Evolutionary conservation across 2,329 filamentous ascomycete genomes (phyloP).

Genomic region (Fusarium nurragi): DNA sequence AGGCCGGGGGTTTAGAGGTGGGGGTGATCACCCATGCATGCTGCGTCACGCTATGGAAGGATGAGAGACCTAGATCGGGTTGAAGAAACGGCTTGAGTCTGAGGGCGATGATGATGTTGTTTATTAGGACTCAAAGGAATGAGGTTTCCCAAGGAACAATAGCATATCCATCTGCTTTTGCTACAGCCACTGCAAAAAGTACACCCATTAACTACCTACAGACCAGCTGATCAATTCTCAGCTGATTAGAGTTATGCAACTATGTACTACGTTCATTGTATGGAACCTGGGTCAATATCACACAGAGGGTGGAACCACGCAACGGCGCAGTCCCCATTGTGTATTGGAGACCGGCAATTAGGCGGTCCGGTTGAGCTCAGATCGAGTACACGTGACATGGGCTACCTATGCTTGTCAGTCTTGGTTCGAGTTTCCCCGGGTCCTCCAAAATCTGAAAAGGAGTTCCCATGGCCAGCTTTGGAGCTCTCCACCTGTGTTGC

Average conservation of each 20-base stretch:
- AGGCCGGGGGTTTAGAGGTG: constrained; percentile 22
- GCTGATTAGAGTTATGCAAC: not conserved
- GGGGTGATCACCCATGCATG: constrained; percentile 17
- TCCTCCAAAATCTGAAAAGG: constrained; percentile 5
- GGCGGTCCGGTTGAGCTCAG: not conserved
- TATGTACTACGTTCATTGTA: not conserved
- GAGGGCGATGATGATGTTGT: constrained; percentile 3
- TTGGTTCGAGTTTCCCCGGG: constrained; percentile 15
- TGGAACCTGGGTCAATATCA: not conserved
- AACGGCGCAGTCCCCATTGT: constrained; percentile 2
- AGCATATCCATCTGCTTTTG: not conserved
- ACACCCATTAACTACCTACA: not conserved
- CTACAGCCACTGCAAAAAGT: constrained; percentile 2
- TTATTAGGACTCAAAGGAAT: constrained; percentile 13
- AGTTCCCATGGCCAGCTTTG: constrained; percentile 7
- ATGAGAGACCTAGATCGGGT: constrained; percentile 13
- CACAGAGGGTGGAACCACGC: constrained; percentile 8
- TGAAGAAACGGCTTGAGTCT: constrained; percentile 23
- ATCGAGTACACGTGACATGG: constrained; percentile 13
- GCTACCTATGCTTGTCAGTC: not conserved
- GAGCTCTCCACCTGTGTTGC: no score
- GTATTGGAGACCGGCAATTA: constrained; percentile 19
- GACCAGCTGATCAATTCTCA: not conserved
- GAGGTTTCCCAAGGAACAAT: constrained; percentile 9
- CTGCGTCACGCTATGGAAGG: constrained; percentile 11